Evolutionary conservation across 495 filamentous ascomycete genomes (phyloP).

Genomic region (Neurospora hispaniola): DNA sequence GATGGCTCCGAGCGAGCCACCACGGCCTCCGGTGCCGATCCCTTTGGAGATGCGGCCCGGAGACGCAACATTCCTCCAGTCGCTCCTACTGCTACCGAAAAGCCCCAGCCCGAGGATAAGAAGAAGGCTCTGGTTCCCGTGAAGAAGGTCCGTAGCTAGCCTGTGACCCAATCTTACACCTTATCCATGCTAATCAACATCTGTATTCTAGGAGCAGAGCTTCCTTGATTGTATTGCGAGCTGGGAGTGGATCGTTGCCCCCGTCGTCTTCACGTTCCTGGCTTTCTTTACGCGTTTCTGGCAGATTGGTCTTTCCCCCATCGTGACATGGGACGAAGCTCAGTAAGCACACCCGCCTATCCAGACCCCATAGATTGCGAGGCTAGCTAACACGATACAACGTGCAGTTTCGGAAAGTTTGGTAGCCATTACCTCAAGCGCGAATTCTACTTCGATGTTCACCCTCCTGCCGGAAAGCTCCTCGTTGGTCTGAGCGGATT

Average conservation of each 20-base stretch:
- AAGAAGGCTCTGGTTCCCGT: conserved; percentile 38
- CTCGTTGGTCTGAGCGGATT: conserved; percentile 93
- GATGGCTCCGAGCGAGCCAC: conserved; percentile 31
- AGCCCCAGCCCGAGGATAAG: conserved; percentile 47
- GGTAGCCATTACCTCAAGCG: conserved; percentile 97
- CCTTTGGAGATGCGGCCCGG: conserved; percentile 52
- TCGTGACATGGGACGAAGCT: conserved; percentile 98
- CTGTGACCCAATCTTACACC: background rate
- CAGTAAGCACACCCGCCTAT: conserved; percentile 51
- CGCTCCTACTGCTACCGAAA: conserved; percentile 23
- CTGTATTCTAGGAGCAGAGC: conserved; percentile 30
- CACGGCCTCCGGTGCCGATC: conserved; percentile 56
- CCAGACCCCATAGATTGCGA: conserved; percentile 2
- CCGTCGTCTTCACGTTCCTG: conserved; percentile 75
- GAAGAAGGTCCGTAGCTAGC: conserved; percentile 42
- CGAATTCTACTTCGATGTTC: conserved; percentile 98
- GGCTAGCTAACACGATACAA: conserved; percentile 17
- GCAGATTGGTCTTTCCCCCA: conserved; percentile 87
- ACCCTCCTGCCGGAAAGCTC: conserved; percentile 92
- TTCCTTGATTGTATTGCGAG: conserved; percentile 56
- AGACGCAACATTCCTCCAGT: conserved; percentile 60
- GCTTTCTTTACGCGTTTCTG: conserved; percentile 92
- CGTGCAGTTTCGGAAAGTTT: conserved; percentile 87
- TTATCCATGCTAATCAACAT: conserved; percentile 6
- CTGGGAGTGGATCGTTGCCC: conserved; percentile 81